phyloP scores from a whole-genome alignment of 2,329 filamentous ascomycete species.

The Chaetomiaceae sp. region DNA sequence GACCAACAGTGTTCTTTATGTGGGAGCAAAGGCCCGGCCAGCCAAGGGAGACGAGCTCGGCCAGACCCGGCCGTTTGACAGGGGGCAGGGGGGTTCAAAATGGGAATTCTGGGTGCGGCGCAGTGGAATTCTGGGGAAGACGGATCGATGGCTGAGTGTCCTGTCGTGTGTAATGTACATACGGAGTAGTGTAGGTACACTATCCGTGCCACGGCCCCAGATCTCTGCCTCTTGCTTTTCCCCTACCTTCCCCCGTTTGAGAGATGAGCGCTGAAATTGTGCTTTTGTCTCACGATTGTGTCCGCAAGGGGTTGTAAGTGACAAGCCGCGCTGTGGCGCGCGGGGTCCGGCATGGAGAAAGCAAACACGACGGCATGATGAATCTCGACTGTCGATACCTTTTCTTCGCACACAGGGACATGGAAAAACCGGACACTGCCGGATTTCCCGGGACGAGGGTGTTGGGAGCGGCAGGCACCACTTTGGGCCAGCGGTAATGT shows the following conservation, averaged over 20 bases:
- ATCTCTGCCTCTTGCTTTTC: conserved; percentile 7
- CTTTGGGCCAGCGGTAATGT: conserved; percentile 9
- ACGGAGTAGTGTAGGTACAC: background rate
- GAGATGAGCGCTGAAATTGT: conserved; percentile 7
- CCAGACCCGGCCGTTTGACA: conserved; percentile 13
- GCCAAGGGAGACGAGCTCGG: conserved; percentile 12
- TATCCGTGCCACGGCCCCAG: conserved; percentile 12
- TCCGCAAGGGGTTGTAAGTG: conserved; percentile 6
- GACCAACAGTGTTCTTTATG: conserved; percentile 20
- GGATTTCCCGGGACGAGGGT: background rate
- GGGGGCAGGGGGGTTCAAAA: conserved; percentile 14
- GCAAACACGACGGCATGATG: conserved; percentile 8
- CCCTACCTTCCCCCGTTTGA: conserved; percentile 6
- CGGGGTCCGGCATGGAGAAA: background rate
- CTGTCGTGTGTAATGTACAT: conserved; percentile 9
- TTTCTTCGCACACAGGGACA: background rate
- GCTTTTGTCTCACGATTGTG: conserved; percentile 10
- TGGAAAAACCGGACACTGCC: background rate
- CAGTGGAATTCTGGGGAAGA: conserved; percentile 23
- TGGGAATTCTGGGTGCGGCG: conserved; percentile 17
- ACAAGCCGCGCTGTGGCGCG: conserved; percentile 4
- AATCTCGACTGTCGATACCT: too few species aligned
- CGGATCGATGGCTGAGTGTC: conserved; percentile 11
- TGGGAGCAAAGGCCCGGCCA: conserved; percentile 18
- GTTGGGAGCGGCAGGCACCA: background rate